A percentile compares a stretch with the other conserved stretches of the same genome.
phyloP scores from a whole-genome alignment of 2,329 filamentous ascomycete species.

The Furcasterigmium furcatum region DNA sequence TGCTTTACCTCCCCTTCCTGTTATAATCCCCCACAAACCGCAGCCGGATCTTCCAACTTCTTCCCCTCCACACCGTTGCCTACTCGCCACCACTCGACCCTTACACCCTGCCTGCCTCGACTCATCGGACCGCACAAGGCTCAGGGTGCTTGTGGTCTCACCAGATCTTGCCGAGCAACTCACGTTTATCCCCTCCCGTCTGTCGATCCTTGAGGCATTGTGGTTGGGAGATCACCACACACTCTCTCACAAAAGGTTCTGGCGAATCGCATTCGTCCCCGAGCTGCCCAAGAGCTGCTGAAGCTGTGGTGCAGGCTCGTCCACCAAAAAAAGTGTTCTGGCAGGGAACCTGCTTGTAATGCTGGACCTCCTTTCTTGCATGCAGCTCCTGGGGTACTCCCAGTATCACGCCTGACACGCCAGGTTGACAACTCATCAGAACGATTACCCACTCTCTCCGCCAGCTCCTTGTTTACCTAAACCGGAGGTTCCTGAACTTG shows the following conservation, averaged over 20 bases:
- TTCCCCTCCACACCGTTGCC: neutral
- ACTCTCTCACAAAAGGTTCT: no score
- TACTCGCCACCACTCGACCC: neutral
- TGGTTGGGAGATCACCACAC: no score
- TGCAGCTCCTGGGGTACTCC: slow-evolving; percentile 35
- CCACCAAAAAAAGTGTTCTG: slow-evolving; percentile 27
- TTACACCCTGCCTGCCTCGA: neutral
- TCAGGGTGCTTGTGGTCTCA: no score
- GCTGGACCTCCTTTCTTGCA: slow-evolving; percentile 29
- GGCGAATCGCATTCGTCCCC: slow-evolving; percentile 13
- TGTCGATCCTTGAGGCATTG: no score
- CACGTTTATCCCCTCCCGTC: no score
- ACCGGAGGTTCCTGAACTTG: slow-evolving; percentile 13
- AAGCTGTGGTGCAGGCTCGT: slow-evolving; percentile 38
- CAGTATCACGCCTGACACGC: slow-evolving; percentile 29
- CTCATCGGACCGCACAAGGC: no score
- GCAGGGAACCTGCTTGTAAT: slow-evolving; percentile 38
- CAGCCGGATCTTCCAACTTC: neutral
- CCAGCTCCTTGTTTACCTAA: slow-evolving; percentile 14
- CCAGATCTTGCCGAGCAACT: no score
- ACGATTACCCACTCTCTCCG: slow-evolving; percentile 22
- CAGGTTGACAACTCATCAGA: slow-evolving; percentile 30
- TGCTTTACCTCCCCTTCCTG: neutral
- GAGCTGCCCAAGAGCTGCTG: slow-evolving; percentile 16
- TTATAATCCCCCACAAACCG: slow-evolving; percentile 1